Evolutionary conservation across 768 basidiomycete species (phyloP), one percentile per base, ranked within the genome.

Genomic region (Mycena belliarum): DNA sequence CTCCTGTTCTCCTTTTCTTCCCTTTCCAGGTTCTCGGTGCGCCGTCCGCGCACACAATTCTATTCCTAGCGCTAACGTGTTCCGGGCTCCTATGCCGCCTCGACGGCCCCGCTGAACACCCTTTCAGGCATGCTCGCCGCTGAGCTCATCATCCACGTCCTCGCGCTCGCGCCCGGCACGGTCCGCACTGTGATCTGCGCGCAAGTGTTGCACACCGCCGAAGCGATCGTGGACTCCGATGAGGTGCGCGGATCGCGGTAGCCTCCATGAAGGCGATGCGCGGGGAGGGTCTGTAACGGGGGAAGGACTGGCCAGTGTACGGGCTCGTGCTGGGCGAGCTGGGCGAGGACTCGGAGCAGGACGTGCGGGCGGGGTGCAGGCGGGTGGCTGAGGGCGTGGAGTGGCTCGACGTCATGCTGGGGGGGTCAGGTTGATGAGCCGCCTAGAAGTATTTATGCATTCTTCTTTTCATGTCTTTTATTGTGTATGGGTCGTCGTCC

Each of bases 51-150:
- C 32, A 54, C 43, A 6, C 26, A 54, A 38, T 16, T 8, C 37
- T n/a, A n/a, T n/a, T n/a, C n/a, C n/a, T n/a, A n/a, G n/a, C n/a
- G 2, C 12, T 16, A 10, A 3, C 33, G 9, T 15, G 6, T 15
- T 40, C 9, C 58, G 66, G 76, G 71, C 44, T 59, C 68, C 54
- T 78, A 78, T 64, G 69, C 70, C 46, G 66, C 76, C 8, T 76
- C 75, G 21, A 78, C 78, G 57, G 75, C 77, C n/a, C 73, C 76
- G 29, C 61, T 79, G 8, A 75, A 74, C 45, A 74, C 76, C 6
- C 63, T 76, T 26, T 70, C 71, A 24, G 78, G 78, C 58, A 71
- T 75, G 0, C 72, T 78, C 60, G 60, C 73, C 3, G 63, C 58
- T 26, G 78, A 79, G 24, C 73, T 78, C 64, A 61, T 60, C 52